Base-by-base conservation (phyloP, 1,284 basidiomycete genomes). In the Ustilago sp. region DNA sequence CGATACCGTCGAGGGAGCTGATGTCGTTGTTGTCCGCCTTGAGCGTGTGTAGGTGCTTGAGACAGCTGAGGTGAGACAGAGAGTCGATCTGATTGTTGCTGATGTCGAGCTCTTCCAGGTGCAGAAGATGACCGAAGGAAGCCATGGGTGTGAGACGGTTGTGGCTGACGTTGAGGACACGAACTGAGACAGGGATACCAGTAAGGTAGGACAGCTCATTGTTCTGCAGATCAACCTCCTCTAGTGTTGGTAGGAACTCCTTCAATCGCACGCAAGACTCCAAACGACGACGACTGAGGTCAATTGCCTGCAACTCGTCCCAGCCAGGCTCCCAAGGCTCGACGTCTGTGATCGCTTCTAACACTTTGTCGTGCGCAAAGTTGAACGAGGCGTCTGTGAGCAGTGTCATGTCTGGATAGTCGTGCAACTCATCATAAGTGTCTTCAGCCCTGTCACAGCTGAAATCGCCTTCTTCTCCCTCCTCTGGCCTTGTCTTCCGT, bases 301-400 rank as follows among this genome's bases (percentile, higher is more conserved):
- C 92, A 77, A 99, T 91, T 15, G 88, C 87, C 63, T 85, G 88
- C 74, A 99, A 87, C 53, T 90, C 88, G 79, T 98, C 94, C 96
- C 96, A 99, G 85, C 94, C 90, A 17, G 95, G 94, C 85, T 95
- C 93, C 87, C 94, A 98, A 1, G 95, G 94, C 85, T 95, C 93
- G 13, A 95, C 91, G 83, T 98, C 95, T 48, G 95, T 98, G 83
- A 99, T 94, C 73, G 94, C 91, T 86, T 94, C 91, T 2, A 99
- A 92, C 3, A 99, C 90, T 52, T 91, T 90, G 86, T 98, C 95
- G 83, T 94, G 93, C 9, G 94, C 91, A 35, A 98, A 91, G 19
- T 91, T 93, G 85, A 99, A 99, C 34, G 95, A 98, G 83, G 95
- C 97, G 82, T 98, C 94, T 38, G 89, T 90, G 74, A 98, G 88